Conservation (phyloP, 805 yeast genomes). For the Teunomyces cretensis region DNA sequence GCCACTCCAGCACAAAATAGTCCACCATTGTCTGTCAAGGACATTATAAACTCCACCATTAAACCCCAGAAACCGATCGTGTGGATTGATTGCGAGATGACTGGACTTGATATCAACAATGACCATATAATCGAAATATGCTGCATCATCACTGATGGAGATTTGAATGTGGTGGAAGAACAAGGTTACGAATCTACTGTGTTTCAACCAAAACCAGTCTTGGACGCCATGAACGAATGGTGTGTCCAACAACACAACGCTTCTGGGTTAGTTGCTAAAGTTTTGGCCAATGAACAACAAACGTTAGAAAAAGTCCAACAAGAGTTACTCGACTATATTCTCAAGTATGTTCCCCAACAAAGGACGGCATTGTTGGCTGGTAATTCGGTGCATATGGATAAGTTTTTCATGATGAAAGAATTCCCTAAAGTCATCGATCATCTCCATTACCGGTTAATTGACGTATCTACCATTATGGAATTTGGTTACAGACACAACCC, state of each 20-base stretch:
- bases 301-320: conserved; percentile 60
- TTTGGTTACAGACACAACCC: conserved; percentile 77
- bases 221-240: conserved; percentile 86
- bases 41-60: conserved; percentile 1
- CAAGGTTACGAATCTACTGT: conserved; percentile 80
- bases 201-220: conserved; percentile 57
- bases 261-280: conserved; percentile 74
- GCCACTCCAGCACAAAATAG: not conserved
- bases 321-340: conserved; percentile 63
- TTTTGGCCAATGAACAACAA: conserved; percentile 51
- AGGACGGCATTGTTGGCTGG: conserved; percentile 81
- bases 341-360: conserved; percentile 49
- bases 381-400: conserved; percentile 89
- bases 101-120: conserved; percentile 74
- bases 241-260: conserved; percentile 77
- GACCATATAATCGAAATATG: conserved; percentile 91
- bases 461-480: conserved; percentile 86
- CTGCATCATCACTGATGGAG: conserved; percentile 83
- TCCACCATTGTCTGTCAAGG: not conserved
- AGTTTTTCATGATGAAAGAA: conserved; percentile 77
- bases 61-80: conserved; percentile 49
- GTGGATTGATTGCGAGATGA: conserved; percentile 99
- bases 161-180: conserved; percentile 67
- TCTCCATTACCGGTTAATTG: conserved; percentile 75
- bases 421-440: conserved; percentile 71